Evolutionary conservation across 1,284 basidiomycete species (phyloP), one percentile per base, ranked within the genome.

Genomic region (Cutaneotrichosporon cutaneum): DNA sequence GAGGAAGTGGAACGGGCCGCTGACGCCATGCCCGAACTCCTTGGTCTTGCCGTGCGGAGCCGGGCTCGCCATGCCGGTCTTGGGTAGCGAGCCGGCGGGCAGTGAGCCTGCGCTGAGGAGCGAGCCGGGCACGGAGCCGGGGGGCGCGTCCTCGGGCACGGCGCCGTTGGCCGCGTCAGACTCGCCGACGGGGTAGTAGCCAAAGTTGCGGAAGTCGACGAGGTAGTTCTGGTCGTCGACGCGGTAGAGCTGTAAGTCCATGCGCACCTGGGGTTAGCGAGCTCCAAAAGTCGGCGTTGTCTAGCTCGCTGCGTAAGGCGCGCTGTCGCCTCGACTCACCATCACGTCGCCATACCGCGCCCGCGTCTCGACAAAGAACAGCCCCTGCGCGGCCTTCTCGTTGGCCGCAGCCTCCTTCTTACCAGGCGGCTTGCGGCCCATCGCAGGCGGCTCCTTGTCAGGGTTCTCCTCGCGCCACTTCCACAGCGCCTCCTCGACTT

Each of bases 171-270:
- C 21, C 80, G 82, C 8, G 8, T 51, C 44, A 4, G 64, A 64
- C 85, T 61, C 61, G 48, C 33, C n/a, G 27, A 72, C 83, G 82
- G 68, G 71, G 78, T 94, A 94, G 64, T 94, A 92, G 71, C 92
- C 92, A 75, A 97, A 90, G 82, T 98, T 95, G 71, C 96, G 87
- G 81, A 99, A 99, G 76, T 99, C 95, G 65, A 99, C 96, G 33
- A 99, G 85, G 79, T 97, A 99, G 81, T 98, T 98, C 75, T 89
- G 87, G 36, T 89, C 88, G 77, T 99, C 95, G 27, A 98, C 92
- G 82, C 91, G 90, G 78, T 98, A 99, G 50, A 98, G 83, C 72
- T 98, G 94, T 2, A 99, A 84, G 80, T 98, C 96, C 94, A 98
- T 97, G 27, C 95, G 84, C 9, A 94, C 86, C 91, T 94, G 63